Conservation (phyloP, 2,329 filamentous ascomycete species). For the Chalaropsis ovoidea region DNA sequence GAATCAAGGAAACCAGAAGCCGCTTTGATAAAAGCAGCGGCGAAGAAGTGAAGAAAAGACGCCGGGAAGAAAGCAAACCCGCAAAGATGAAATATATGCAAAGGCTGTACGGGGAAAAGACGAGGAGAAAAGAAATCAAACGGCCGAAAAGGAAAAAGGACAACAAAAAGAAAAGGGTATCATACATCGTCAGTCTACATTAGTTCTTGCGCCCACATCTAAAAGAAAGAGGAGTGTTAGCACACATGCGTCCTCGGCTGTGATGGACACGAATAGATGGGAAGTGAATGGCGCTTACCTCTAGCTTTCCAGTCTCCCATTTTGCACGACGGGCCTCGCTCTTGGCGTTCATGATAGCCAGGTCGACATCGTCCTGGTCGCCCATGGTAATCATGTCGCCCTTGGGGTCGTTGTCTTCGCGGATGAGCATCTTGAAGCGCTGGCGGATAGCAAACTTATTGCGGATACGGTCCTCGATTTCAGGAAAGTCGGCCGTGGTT, state of each 20-base stretch:
- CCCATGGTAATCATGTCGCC: conserved; percentile 95
- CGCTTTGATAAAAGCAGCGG: background rate
- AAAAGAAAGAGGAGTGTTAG: conserved; percentile 28
- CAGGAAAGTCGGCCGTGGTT: conserved; percentile 59
- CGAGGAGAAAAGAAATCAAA: background rate
- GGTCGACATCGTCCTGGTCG: conserved; percentile 90
- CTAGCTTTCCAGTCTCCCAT: conserved; percentile 82
- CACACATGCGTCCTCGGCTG: background rate
- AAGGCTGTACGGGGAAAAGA: background rate
- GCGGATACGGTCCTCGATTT: conserved; percentile 67
- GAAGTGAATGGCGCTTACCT: conserved; percentile 51
- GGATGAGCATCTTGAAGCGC: conserved; percentile 80
- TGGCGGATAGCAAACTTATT: conserved; percentile 74
- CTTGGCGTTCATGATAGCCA: conserved; percentile 64
- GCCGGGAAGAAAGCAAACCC: background rate
- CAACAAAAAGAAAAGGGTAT: conserved; percentile 8
- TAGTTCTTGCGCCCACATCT: conserved; percentile 40
- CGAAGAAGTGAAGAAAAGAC: background rate
- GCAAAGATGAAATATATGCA: conserved; percentile 14
- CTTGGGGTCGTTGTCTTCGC: conserved; percentile 63
- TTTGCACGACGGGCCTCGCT: conserved; percentile 60
- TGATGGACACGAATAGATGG: background rate
- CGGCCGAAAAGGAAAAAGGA: conserved; percentile 2
- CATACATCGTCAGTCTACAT: conserved; percentile 16
- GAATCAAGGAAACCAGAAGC: background rate